These are phyloP conservation scores for Rhodotorula babjevae DNA, from an alignment of 768 basidiomycete species.

Conservation along the genomic window DNA sequence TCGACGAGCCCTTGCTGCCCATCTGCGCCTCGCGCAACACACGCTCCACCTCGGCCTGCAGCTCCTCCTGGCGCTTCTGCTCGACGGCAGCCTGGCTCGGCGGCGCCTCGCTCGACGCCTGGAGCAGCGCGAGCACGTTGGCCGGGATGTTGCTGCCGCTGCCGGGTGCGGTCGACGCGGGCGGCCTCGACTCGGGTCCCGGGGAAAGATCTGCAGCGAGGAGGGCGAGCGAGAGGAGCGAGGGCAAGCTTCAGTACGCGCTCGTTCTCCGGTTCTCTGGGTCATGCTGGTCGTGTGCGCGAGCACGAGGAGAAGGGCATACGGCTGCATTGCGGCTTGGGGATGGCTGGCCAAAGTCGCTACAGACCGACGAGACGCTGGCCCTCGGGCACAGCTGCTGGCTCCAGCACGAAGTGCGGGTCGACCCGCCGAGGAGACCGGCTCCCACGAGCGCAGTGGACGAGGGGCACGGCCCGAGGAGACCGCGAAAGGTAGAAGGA, in stretches of 20 bases:
- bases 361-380: background rate
- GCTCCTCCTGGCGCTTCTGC: conserved; percentile 5
- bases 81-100: conserved; percentile 11
- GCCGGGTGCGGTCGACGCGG: background rate
- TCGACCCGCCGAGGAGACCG: background rate
- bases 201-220: background rate
- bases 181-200: background rate
- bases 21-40: conserved; percentile 19
- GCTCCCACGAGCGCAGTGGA: no score
- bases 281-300: background rate
- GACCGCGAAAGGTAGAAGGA: background rate
- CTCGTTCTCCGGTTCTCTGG: background rate
- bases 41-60: conserved; percentile 15
- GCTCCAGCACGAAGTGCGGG: background rate
- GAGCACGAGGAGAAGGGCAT: background rate
- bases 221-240: background rate
- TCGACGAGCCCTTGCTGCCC: background rate
- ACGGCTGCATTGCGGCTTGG: conserved; percentile 13
- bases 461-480: no score
- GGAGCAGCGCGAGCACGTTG: conserved; percentile 32
- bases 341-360: background rate
- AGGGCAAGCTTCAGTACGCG: background rate
- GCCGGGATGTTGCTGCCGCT: conserved; percentile 17
- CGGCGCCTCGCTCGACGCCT: background rate
- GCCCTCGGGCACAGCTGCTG: background rate